These are phyloP conservation scores for Russula abietina DNA, from an alignment of 768 basidiomycete species.

Conservation along the genomic window DNA sequence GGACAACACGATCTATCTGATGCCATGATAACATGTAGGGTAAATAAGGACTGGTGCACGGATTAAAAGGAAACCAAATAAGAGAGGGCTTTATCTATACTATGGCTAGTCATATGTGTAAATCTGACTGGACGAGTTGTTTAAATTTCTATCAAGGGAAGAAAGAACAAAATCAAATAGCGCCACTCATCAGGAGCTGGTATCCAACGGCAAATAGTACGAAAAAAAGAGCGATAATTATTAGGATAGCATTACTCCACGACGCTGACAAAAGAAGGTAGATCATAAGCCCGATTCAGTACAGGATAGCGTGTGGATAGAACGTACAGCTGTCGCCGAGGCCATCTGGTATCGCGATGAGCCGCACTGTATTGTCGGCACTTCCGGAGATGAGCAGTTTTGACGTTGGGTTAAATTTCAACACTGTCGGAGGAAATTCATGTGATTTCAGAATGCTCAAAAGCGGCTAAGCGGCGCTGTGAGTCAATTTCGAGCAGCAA, in stretches of 20 bases:
- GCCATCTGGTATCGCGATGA: conserved; percentile 64
- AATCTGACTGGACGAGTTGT: not conserved
- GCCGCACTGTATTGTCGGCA: conserved; percentile 80
- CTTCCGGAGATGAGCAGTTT: conserved; percentile 83
- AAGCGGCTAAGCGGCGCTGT: conserved; percentile 52
- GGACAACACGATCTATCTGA: not conserved
- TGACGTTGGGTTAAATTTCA: conserved; percentile 81
- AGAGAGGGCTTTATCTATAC: not conserved
- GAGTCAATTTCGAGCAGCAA: not conserved
- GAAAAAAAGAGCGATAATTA: conserved; percentile 40
- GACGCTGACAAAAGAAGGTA: conserved; percentile 30
- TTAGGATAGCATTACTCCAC: conserved; percentile 31
- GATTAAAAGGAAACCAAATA: not conserved
- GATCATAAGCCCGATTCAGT: not conserved
- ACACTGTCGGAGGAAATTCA: conserved; percentile 86
- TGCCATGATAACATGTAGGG: not conserved
- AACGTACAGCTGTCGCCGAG: conserved; percentile 33
- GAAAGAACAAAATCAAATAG: conserved; percentile 3
- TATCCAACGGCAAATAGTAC: conserved; percentile 40
- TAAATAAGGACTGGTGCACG: not conserved
- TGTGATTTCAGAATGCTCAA: conserved; percentile 88
- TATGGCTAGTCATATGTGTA: not conserved
- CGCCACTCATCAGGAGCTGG: conserved; percentile 30
- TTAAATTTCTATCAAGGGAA: not conserved
- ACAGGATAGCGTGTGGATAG: not conserved